Percentiles rank a stretch among this genome's conserved stretches.
These are phyloP conservation scores for Ramalina peruviana DNA, from an alignment of 495 filamentous ascomycete species.

Conservation along the genomic window DNA sequence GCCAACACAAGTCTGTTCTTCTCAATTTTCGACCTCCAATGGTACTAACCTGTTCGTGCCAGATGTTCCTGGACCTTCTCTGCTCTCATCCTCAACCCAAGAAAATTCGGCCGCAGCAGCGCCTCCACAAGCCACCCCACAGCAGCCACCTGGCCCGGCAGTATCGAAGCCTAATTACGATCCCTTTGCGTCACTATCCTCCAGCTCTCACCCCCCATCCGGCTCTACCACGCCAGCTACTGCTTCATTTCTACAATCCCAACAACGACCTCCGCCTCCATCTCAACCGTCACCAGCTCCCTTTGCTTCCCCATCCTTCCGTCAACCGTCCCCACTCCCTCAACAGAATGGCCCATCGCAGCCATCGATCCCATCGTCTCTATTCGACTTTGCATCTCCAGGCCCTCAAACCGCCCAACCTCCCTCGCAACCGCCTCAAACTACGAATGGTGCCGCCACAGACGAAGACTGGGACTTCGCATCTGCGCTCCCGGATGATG, in stretches of 20 bases:
- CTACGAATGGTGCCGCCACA: constrained; percentile 22
- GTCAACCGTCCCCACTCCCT: constrained; percentile 26
- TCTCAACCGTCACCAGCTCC: constrained; percentile 39
- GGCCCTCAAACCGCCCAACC: constrained; percentile 13
- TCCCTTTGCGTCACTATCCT: constrained; percentile 38
- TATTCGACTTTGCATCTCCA: constrained; percentile 29
- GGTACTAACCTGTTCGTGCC: not conserved
- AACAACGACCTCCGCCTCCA: constrained; percentile 24
- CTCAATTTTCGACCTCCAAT: not conserved
- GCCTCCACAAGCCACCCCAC: constrained; percentile 23
- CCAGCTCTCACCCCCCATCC: constrained; percentile 30
- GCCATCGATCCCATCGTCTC: constrained; percentile 23
- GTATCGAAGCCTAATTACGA: constrained; percentile 43
- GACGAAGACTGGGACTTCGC: constrained; percentile 90
- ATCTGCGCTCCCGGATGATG: constrained; percentile 65
- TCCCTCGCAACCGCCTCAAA: constrained; percentile 5
- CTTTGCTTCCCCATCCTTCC: constrained; percentile 47
- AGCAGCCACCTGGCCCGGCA: constrained; percentile 23
- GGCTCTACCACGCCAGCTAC: constrained; percentile 35
- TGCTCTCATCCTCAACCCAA: constrained; percentile 49
- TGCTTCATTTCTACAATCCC: constrained; percentile 18
- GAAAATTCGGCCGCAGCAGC: constrained; percentile 36
- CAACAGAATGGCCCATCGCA: constrained; percentile 11
- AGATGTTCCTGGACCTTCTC: constrained; percentile 49
- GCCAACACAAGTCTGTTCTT: constrained; percentile 44